These are phyloP conservation scores for Phytophthora melonis DNA, from an alignment of 352 stramenopile species.

Conservation along the genomic window DNA sequence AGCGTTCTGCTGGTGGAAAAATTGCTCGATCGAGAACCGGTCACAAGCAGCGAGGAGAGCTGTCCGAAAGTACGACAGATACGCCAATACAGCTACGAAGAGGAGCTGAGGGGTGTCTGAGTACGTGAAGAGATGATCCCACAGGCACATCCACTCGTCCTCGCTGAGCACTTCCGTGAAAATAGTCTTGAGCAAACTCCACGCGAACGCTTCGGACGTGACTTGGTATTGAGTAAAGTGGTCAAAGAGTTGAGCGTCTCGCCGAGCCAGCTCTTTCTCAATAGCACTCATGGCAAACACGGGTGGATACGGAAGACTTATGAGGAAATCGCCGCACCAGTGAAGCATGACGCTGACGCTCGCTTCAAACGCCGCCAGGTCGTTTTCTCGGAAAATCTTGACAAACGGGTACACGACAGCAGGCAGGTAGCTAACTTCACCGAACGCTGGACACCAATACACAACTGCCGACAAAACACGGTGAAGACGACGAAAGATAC, in stretches of 20 bases:
- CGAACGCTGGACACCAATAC: slow-evolving; percentile 93
- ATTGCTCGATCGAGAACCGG: slow-evolving; percentile 77
- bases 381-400: slow-evolving; percentile 87
- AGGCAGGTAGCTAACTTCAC: slow-evolving; percentile 84
- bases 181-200: slow-evolving; percentile 88
- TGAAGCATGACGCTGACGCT: slow-evolving; percentile 88
- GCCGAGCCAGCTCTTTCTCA: slow-evolving; percentile 73
- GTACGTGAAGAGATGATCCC: slow-evolving; percentile 88
- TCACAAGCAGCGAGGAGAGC: slow-evolving; percentile 66
- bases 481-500: slow-evolving; percentile 80
- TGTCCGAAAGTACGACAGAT: slow-evolving; percentile 75
- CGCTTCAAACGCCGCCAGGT: slow-evolving; percentile 92
- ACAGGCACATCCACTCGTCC: slow-evolving; percentile 90
- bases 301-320: slow-evolving; percentile 86
- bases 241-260: slow-evolving; percentile 76
- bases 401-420: slow-evolving; percentile 91
- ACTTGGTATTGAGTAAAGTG: slow-evolving; percentile 82
- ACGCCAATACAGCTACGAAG: slow-evolving; percentile 74
- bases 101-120: slow-evolving; percentile 71
- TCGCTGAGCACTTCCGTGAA: slow-evolving; percentile 92
- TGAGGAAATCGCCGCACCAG: slow-evolving; percentile 84
- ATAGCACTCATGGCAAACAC: slow-evolving; percentile 72
- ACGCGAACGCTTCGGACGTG: slow-evolving; percentile 74
- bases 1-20: slow-evolving; percentile 88
- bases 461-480: slow-evolving; percentile 86